Base-by-base conservation (phyloP, 441 rosid genomes). In the Melastoma candidum region DNA sequence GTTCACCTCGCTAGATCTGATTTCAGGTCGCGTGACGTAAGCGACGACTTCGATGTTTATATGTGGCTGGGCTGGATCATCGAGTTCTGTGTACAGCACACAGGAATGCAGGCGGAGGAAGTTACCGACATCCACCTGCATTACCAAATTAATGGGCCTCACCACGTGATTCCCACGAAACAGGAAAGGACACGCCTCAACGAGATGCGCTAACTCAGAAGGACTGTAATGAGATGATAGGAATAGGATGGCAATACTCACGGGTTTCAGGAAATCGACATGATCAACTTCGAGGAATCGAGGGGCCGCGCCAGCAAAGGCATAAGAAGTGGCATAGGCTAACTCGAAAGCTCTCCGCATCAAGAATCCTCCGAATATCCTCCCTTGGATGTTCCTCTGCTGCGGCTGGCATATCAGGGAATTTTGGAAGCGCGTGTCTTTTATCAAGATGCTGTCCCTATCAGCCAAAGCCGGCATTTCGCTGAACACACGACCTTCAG, bases 1-100 rank as follows among this genome's bases (percentile, higher is more conserved):
- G 12, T 2, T 9, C 52, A 64, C 68, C 68, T 64, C 69, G 27
- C 69, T 58, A 26, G 51, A 43, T 45, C 69, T 65, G 50, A 39
- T 54, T 47, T 65, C 63, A 44, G 59, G 69, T 1, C 12, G 41
- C 17, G 49, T 65, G 39, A 65, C 69, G 13, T 48, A 63, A 29
- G 69, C 69, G 59, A 65, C 69, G 22, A 65, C 69, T 65, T 58
- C 69, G 0, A 65, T 51, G 48, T 53, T 65, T 53, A 65, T 65
- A 51, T 58, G 48, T 6, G 62, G 62, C 11, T 57, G 13, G 10
- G 39, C 52, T 11, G 68, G 68, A 53, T 48, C 22, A 24, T 65
- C 63, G 10, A 65, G 64, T 5, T 58, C 64, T 0, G 69, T 65
- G 24, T 58, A 65, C 59, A 65, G 49, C 3, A 65, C 56, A 6